These are phyloP conservation scores for Saccharomyces uvarum DNA, from an alignment of 1,139 yeast species.

Conservation along the genomic window DNA sequence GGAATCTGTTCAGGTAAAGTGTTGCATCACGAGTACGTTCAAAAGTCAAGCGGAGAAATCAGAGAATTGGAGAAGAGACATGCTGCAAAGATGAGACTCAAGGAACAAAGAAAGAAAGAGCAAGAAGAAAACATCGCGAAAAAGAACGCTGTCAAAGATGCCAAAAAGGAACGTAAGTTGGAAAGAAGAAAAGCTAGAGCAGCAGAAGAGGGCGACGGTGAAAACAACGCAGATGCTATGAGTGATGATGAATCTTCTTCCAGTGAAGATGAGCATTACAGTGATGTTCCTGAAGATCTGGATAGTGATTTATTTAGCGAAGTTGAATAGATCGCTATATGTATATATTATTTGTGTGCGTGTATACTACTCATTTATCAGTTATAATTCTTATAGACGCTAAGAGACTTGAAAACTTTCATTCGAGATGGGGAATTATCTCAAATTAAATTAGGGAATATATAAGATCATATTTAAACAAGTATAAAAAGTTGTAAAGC, in stretches of 20 bases:
- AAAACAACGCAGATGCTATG: conserved; percentile 14
- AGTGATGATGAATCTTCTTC: conserved; percentile 14
- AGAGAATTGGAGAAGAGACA: conserved; percentile 61
- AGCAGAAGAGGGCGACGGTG: conserved; percentile 14
- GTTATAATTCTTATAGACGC: neutral
- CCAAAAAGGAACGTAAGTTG: conserved; percentile 64
- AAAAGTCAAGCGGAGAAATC: conserved; percentile 56
- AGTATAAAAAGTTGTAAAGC: neutral
- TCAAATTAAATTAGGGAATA: neutral
- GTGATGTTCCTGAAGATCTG: conserved; percentile 37
- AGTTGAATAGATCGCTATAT: neutral
- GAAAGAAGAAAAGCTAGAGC: conserved; percentile 43
- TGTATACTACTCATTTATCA: neutral
- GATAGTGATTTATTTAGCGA: conserved; percentile 40
- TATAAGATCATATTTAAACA: neutral
- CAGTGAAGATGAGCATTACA: conserved; percentile 24
- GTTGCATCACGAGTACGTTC: conserved; percentile 64
- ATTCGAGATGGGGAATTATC: neutral
- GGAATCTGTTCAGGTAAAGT: conserved; percentile 84
- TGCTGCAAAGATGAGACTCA: conserved; percentile 50
- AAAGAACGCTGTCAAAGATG: conserved; percentile 67
- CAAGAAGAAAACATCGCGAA: conserved; percentile 74
- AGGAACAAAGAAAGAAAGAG: conserved; percentile 63
- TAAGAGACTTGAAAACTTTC: neutral
- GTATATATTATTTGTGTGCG: neutral